Evolutionary conservation across 2,329 filamentous ascomycete genomes (phyloP).

Genomic region (Sporothrix curviconia): DNA sequence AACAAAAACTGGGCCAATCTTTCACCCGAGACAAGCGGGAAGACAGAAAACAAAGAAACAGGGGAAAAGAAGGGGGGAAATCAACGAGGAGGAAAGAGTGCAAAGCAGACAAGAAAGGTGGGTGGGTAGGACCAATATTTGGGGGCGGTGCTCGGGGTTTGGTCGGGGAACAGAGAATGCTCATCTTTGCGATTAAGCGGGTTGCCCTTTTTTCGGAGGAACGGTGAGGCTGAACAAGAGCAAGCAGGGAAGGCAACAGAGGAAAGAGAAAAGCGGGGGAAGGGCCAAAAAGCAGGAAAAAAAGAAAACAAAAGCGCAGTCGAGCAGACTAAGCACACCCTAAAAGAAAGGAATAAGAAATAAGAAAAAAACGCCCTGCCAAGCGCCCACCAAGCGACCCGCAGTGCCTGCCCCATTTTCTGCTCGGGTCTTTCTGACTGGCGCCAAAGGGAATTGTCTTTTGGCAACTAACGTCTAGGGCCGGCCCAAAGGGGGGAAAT

Average conservation of each 20-base stretch:
- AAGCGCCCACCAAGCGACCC: neutral
- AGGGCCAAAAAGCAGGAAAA: neutral
- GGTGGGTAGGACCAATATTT: constrained; percentile 5
- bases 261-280: neutral
- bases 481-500: neutral
- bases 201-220: too few species aligned
- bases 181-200: too few species aligned
- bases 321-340: neutral
- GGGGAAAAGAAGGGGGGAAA: neutral
- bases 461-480: too few species aligned
- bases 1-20: too few species aligned
- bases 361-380: constrained; percentile 2
- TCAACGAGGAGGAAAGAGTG: neutral
- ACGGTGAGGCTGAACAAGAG: constrained; percentile 14
- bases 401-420: neutral
- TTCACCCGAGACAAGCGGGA: too few species aligned
- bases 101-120: neutral
- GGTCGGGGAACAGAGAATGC: neutral
- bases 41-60: neutral
- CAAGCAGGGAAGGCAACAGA: neutral
- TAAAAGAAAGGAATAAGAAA: too few species aligned
- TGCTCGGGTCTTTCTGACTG: neutral
- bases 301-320: neutral
- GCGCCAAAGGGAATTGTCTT: neutral
- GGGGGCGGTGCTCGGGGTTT: neutral